Conservation (phyloP, 1,284 basidiomycete species). For the Mycena citricolor region DNA sequence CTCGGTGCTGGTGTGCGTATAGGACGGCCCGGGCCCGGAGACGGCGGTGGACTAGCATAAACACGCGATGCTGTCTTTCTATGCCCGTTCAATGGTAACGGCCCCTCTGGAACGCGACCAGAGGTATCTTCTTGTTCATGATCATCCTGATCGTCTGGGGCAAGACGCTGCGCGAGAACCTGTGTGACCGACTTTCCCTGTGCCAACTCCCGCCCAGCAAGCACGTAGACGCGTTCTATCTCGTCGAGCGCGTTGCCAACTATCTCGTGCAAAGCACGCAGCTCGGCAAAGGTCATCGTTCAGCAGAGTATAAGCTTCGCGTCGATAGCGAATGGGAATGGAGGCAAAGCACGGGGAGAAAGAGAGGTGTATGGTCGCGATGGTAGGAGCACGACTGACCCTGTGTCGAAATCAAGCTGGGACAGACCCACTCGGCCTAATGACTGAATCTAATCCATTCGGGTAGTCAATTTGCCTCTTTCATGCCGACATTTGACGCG, state of each 20-base stretch:
- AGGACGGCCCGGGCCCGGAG: conserved; percentile 29
- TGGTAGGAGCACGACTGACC: too few species aligned
- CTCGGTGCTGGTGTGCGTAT: conserved; percentile 4
- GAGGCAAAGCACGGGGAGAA: too few species aligned
- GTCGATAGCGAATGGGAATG: too few species aligned
- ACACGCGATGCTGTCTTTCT: conserved; percentile 18
- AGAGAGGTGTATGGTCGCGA: too few species aligned
- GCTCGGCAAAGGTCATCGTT: conserved; percentile 59
- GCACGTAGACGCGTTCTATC: conserved; percentile 58
- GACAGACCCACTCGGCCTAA: too few species aligned
- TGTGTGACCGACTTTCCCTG: background rate
- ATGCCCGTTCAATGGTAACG: too few species aligned
- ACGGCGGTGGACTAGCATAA: conserved; percentile 46
- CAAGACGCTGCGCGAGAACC: background rate
- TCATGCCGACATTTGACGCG: too few species aligned
- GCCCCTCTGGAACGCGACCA: background rate
- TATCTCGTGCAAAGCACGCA: conserved; percentile 63
- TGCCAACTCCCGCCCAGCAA: background rate
- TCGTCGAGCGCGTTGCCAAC: conserved; percentile 68
- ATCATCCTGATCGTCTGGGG: background rate
- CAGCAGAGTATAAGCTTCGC: too few species aligned
- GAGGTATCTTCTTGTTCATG: background rate
- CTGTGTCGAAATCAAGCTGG: too few species aligned
- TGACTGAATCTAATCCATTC: too few species aligned
- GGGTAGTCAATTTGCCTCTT: too few species aligned